Evolutionary conservation across 768 basidiomycete genomes (phyloP).

Genomic region (Naematelia encephala): DNA sequence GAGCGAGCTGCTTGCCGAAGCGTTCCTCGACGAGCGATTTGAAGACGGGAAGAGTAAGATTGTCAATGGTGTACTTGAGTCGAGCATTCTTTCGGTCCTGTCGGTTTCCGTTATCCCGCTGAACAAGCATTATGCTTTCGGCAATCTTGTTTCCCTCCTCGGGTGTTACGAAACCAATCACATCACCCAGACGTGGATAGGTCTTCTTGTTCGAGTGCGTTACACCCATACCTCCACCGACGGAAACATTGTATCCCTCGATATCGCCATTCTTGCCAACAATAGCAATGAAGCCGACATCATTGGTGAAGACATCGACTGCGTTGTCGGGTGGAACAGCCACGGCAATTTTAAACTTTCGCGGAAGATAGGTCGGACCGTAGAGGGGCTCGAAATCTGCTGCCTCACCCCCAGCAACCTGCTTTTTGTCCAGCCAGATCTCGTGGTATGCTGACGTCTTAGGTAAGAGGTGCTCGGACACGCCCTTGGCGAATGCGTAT

Average conservation of each 20-base stretch:
- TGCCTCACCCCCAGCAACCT: slow-evolving; percentile 87
- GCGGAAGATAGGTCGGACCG: slow-evolving; percentile 92
- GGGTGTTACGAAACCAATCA: slow-evolving; percentile 87
- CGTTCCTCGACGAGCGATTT: slow-evolving; percentile 84
- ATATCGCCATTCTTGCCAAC: slow-evolving; percentile 66
- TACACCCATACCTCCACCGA: slow-evolving; percentile 99
- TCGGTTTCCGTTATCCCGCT: slow-evolving; percentile 94
- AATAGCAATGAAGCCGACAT: slow-evolving; percentile 95
- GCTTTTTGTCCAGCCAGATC: slow-evolving; percentile 97
- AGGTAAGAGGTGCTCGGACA: slow-evolving; percentile 83
- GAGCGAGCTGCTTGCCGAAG: slow-evolving; percentile 71
- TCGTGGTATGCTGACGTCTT: slow-evolving; percentile 93
- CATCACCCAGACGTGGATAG: slow-evolving; percentile 80
- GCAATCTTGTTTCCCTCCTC: slow-evolving; percentile 83
- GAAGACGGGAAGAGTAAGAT: slow-evolving; percentile 66
- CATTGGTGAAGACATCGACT: slow-evolving; percentile 84
- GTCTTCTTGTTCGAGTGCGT: slow-evolving; percentile 99
- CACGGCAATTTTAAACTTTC: slow-evolving; percentile 96
- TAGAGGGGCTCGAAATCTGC: slow-evolving; percentile 97
- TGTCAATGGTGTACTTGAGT: slow-evolving; percentile 94
- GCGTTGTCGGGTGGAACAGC: slow-evolving; percentile 96
- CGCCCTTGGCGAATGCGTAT: slow-evolving; percentile 73
- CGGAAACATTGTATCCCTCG: slow-evolving; percentile 85
- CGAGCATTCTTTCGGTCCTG: slow-evolving; percentile 63
- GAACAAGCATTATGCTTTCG: slow-evolving; percentile 88